A percentile compares a stretch with the other conserved stretches of the same genome.
phyloP scores from a whole-genome alignment of 208 protist genomes.

The Crithidia fasciculata region DNA sequence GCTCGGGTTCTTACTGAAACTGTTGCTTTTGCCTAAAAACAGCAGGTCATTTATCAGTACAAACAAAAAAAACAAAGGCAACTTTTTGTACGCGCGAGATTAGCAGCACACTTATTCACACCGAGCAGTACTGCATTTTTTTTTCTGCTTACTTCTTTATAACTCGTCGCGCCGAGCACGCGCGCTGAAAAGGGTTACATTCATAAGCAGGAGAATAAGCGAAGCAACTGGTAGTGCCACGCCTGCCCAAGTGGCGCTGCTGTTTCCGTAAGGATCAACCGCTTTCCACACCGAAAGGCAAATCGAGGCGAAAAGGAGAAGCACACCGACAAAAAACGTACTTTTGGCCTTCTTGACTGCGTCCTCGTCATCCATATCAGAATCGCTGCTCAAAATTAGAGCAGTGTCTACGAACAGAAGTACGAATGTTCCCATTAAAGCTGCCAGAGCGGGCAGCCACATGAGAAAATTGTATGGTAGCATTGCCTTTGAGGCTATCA shows the following conservation, averaged over 20 bases:
- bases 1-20: too few species aligned
- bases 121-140: neutral
- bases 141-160: neutral
- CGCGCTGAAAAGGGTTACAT: constrained; percentile 23
- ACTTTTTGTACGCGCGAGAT: neutral
- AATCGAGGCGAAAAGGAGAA: constrained; percentile 60
- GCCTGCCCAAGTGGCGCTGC: constrained; percentile 43
- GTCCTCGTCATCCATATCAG: constrained; percentile 41
- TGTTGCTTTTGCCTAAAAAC: too few species aligned
- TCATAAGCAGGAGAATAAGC: constrained; percentile 50
- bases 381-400: constrained; percentile 25
- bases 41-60: neutral
- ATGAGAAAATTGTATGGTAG: constrained; percentile 77
- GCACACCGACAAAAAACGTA: constrained; percentile 58
- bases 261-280: constrained; percentile 50
- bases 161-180: constrained; percentile 16
- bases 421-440: constrained; percentile 53
- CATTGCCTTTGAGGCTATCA: constrained; percentile 40
- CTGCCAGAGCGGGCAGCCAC: constrained; percentile 58
- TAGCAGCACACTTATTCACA: too few species aligned
- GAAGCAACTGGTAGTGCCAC: constrained; percentile 52
- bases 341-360: constrained; percentile 43
- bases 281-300: constrained; percentile 61
- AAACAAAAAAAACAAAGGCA: neutral
- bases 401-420: constrained; percentile 54